Evolutionary conservation across 1,139 yeast species (phyloP), one percentile per base, ranked within the genome.

Genomic region (Sugiyamaella novakii): DNA sequence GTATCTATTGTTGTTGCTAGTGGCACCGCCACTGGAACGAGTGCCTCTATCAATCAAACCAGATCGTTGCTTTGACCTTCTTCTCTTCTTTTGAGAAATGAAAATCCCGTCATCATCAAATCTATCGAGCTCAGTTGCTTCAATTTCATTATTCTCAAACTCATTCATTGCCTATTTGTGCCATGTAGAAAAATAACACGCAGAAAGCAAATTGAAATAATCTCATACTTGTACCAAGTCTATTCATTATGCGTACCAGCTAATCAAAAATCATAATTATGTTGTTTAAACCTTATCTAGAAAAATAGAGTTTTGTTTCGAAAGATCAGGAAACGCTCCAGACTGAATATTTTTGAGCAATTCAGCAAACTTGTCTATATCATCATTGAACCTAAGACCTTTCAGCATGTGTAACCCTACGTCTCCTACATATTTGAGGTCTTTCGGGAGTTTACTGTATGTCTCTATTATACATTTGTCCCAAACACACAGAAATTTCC

Each of bases 391-490:
- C 11, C 44, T 12, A 11, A 5, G n/a, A 11, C 47, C 47, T 14
- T 25, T n/a, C 3, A 22, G 18, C 41, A 40, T 40, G 4, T 36
- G 27, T 22, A 34, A 19, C 10, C 41, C 49, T 1, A n/a, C 34
- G 10, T 46, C 46, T 8, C 46, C 49, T 5, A 42, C n/a, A 24
- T 17, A 22, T 27, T 15, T 19, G 27, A 40, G 22, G 17, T 34
- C 19, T 25, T 35, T 8, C 3, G 49, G 49, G 3, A 46, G 31
- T 15, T 18, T 31, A 10, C 17, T 10, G n/a, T 33, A 25, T 17
- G 44, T 12, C 19, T 46, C 49, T 14, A 11, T n/a, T 25, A 47
- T 25, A 31, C 50, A 47, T 14, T 36, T 28, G 17, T 42, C 50
- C 46, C 46, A 47, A 22, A 37, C 31, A 25, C 37, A 31, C 11